phyloP scores from a whole-genome alignment of 345 rosid genomes.

The Camelina laxa region DNA sequence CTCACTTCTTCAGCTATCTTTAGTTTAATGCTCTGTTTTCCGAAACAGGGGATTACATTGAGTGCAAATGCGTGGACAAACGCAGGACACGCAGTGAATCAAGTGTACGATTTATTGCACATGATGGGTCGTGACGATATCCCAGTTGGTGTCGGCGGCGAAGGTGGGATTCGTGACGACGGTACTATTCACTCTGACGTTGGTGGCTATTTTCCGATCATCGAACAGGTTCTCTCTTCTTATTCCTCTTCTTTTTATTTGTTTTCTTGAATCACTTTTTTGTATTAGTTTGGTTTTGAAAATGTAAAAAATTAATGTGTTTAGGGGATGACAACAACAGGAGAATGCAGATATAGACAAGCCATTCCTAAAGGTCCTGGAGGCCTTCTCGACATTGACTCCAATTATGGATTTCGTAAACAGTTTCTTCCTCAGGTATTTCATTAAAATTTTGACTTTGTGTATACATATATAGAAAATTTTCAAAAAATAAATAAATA shows the following conservation, averaged over 20 bases:
- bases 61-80: conserved; percentile 80
- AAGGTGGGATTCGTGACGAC: conserved; percentile 73
- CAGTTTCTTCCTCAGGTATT: conserved; percentile 81
- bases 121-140: conserved; percentile 93
- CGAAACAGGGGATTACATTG: conserved; percentile 72
- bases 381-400: conserved; percentile 69
- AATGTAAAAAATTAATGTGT: not conserved
- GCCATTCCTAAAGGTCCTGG: conserved; percentile 75
- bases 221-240: conserved; percentile 68
- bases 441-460: not conserved
- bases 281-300: not conserved
- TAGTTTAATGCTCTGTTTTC: conserved; percentile 26
- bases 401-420: conserved; percentile 77
- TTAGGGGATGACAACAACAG: conserved; percentile 74
- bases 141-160: conserved; percentile 88
- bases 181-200: conserved; percentile 75
- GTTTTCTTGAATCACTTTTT: not conserved
- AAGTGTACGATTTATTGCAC: conserved; percentile 82
- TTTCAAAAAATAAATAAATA: not conserved
- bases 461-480: not conserved
- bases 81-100: conserved; percentile 93
- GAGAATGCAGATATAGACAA: conserved; percentile 85
- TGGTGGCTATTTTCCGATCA: conserved; percentile 90
- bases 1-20: not conserved
- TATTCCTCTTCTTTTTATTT: not conserved